A percentile compares a stretch with the other conserved stretches of the same genome.
These are phyloP conservation scores for Turritis glabra DNA, from an alignment of 345 rosid genomes.

Conservation along the genomic window DNA sequence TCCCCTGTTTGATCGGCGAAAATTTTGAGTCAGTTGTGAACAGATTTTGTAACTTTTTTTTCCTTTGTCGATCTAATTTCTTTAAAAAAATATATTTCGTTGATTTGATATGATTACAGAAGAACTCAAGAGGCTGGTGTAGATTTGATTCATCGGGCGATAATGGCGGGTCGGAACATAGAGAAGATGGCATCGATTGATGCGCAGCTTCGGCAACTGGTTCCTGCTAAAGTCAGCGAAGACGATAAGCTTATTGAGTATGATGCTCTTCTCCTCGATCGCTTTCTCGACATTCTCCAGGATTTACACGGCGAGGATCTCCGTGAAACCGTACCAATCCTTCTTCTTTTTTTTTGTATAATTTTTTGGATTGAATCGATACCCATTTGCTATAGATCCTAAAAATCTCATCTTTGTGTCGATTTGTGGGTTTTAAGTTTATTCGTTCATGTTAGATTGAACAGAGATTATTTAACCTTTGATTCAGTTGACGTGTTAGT, in stretches of 20 bases:
- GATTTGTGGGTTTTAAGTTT: background rate
- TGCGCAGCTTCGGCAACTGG: constrained; percentile 85
- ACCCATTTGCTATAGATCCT: constrained; percentile 16
- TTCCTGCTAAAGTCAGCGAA: constrained; percentile 83
- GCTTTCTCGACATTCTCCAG: constrained; percentile 93
- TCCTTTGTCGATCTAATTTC: background rate
- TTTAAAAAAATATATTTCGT: background rate
- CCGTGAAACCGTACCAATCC: constrained; percentile 66
- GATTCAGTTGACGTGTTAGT: background rate
- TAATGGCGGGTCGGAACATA: constrained; percentile 61
- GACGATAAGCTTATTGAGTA: constrained; percentile 96
- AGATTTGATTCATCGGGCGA: constrained; percentile 22
- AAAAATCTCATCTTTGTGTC: background rate
- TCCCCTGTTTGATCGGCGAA: constrained; percentile 20
- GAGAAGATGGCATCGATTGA: constrained; percentile 97
- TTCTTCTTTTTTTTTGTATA: background rate
- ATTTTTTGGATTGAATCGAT: background rate
- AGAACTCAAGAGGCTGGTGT: background rate
- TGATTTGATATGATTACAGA: constrained; percentile 36
- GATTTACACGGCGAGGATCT: constrained; percentile 97
- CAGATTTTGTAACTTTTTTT: background rate
- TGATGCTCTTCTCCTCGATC: constrained; percentile 92
- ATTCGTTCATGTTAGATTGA: background rate
- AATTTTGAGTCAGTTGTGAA: background rate
- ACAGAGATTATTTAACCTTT: background rate